Evolutionary conservation across 257 asterid genomes (phyloP).

Genomic region (Plantago elongata): DNA sequence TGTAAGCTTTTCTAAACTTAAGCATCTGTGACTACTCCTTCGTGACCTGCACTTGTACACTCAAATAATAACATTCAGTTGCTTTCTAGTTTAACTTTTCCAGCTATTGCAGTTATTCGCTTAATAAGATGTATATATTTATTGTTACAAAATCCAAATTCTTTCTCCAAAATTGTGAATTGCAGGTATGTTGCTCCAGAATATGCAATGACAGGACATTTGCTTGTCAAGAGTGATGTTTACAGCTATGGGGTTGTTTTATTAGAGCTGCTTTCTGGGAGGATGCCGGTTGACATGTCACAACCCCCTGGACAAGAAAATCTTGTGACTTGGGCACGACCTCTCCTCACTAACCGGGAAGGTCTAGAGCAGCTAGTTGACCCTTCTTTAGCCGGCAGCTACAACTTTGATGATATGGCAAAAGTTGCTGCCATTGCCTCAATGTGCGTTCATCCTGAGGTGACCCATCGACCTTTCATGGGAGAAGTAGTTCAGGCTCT

Average conservation of each 20-base stretch:
- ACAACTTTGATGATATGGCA: slow-evolving; percentile 87
- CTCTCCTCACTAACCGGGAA: slow-evolving; percentile 72
- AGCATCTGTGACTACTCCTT: no score
- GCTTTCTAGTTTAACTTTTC: no score
- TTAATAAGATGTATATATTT: neutral
- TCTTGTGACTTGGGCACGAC: slow-evolving; percentile 96
- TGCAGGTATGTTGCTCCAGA: slow-evolving; percentile 92
- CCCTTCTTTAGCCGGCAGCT: slow-evolving; percentile 73
- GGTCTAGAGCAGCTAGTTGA: slow-evolving; percentile 82
- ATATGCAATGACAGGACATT: slow-evolving; percentile 95
- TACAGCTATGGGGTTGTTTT: slow-evolving; percentile 94
- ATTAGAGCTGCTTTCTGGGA: slow-evolving; percentile 78
- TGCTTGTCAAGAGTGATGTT: slow-evolving; percentile 91
- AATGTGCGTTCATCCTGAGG: slow-evolving; percentile 95
- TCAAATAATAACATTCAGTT: no score
- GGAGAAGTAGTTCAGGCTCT: slow-evolving; percentile 98
- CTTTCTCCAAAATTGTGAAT: neutral
- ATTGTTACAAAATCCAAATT: slow-evolving; percentile 1
- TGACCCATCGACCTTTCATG: slow-evolving; percentile 91
- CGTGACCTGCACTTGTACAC: no score
- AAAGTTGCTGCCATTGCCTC: slow-evolving; percentile 93
- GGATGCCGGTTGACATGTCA: slow-evolving; percentile 92
- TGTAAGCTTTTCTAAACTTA: no score
- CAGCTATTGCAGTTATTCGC: no score
- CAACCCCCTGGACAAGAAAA: slow-evolving; percentile 94